Evolutionary conservation across 768 basidiomycete genomes (phyloP), one percentile per base, ranked within the genome.

Genomic region (Agaricus subrufescens): DNA sequence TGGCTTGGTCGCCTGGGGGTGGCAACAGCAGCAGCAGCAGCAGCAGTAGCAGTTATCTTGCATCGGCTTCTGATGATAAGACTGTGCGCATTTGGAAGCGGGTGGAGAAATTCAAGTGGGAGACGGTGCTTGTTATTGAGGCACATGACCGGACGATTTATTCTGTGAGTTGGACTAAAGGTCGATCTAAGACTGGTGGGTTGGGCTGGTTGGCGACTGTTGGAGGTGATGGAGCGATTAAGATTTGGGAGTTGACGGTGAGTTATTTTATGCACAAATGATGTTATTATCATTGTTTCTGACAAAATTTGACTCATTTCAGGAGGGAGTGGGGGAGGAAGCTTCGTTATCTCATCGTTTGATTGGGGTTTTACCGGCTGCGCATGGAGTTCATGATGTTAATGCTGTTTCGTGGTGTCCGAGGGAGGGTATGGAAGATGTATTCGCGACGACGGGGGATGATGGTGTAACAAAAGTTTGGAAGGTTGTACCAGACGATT

Each of bases 401-500:
- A 98, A 99, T 70, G 75, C 82, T 10, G 79, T 96, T 23, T 75
- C 78, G 2, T 98, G 94, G 93, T 94, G 91, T 71, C 81, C 86
- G 1, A 73, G 87, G 37, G 66, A 72, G 19, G 88, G 86, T 1
- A 76, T 75, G 47, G 77, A 83, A 58, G 79, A 87, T 58, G 51
- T 95, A 3, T 70, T 98, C 2, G 91, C 89, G 1, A 92, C 88
- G 2, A 82, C 86, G 4, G 94, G 90, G 0, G 96, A 99, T 65
- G 96, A 98, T 67, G 90, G 92, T 7, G 66, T 74, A 30, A 79
- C 89, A 12, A 84, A 81, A 63, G 78, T 98, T n/a, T 99, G 95
- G 96, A 79, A 58, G 50, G 49, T 71, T 10, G 52, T 59, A 14
- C 42, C 45, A 4, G 45, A 63, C 8, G 69, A 46, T 23, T 34